Conservation (phyloP, 2,329 filamentous ascomycete genomes). For the Trichoderma brevicompactum region DNA sequence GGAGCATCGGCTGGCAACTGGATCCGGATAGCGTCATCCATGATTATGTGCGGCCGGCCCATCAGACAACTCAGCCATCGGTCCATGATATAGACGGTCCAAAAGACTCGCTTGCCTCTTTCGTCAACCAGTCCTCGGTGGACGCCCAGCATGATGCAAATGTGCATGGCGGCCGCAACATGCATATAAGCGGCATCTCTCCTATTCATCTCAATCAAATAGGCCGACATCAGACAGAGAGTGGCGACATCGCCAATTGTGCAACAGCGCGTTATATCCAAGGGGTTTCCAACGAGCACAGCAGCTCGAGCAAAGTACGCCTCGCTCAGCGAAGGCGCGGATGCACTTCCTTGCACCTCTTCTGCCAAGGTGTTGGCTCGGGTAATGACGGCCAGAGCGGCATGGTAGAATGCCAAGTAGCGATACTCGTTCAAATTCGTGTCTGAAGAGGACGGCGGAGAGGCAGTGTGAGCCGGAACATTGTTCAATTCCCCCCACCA, state of each 20-base stretch:
- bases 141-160: conserved; percentile 54
- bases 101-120: conserved; percentile 52
- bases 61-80: conserved; percentile 55
- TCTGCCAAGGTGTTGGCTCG: conserved; percentile 36
- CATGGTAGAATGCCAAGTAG: conserved; percentile 52
- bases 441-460: conserved; percentile 30
- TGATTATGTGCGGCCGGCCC: conserved; percentile 53
- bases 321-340: conserved; percentile 45
- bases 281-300: conserved; percentile 51
- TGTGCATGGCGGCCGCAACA: conserved; percentile 52
- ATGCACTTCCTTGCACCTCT: conserved; percentile 24
- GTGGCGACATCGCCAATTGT: conserved; percentile 51
- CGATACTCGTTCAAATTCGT: conserved; percentile 40
- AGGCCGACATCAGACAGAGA: conserved; percentile 54
- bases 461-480: conserved; percentile 37
- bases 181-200: conserved; percentile 55
- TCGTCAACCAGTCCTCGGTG: conserved; percentile 52
- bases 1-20: conserved; percentile 46
- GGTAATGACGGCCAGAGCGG: conserved; percentile 49
- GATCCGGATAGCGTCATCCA: conserved; percentile 53
- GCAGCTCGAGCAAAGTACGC: conserved; percentile 51
- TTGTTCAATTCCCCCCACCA: conserved; percentile 52
- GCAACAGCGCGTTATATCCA: conserved; percentile 47
- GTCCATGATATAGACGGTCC: conserved; percentile 58
- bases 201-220: conserved; percentile 54